Base-by-base conservation (phyloP, 352 stramenopile genomes). In the Nothophytophthora sp. region DNA sequence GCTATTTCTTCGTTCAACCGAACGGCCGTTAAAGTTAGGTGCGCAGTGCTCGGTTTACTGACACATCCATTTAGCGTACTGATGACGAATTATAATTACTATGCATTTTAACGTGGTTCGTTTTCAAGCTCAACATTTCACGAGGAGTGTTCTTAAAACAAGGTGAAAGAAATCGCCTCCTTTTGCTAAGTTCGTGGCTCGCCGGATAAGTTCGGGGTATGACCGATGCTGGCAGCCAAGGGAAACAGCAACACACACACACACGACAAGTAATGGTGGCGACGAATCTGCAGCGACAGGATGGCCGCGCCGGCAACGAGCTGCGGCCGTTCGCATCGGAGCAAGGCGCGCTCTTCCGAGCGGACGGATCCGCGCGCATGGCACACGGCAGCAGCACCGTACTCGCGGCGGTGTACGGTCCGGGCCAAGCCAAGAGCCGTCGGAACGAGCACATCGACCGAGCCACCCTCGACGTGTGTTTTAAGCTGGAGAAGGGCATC, bases 401-500 rank as follows among this genome's bases (percentile, higher is more conserved):
- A 32, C 60, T 94, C 15, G 81, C 76, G 5, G 79, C 83, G 4
- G 83, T 94, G 40, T 90, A 89, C 35, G 83, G 83, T 13, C 83
- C 83, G 0, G 83, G 79, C 1, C 79, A 91, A 36, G 79, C 83
- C 44, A 89, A 89, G 65, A 82, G 63, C 33, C 84, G 79, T 41
- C 78, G 81, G 45, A 70, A 61, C 29, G 83, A 94, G 51, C 82
- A 86, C 50, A 65, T 77, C 19, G 67, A 88, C 37, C 68, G 61
- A 32, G 83, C 70, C 8, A 76, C 79, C 18, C 42, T 93, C 18
- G 83, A 93, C 51, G 83, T 93, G 34, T 83, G 67, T 46, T 88
- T 93, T 34, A 90, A 89, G 65, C 69, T 90, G 27, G 81, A 92
- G 38, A 88, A 92, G 64, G 76, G 81, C 57, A 61, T 81, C 19